Evolutionary conservation across 2,329 filamentous ascomycete genomes (phyloP).

Genomic region (Tricladium varicosporioides): DNA sequence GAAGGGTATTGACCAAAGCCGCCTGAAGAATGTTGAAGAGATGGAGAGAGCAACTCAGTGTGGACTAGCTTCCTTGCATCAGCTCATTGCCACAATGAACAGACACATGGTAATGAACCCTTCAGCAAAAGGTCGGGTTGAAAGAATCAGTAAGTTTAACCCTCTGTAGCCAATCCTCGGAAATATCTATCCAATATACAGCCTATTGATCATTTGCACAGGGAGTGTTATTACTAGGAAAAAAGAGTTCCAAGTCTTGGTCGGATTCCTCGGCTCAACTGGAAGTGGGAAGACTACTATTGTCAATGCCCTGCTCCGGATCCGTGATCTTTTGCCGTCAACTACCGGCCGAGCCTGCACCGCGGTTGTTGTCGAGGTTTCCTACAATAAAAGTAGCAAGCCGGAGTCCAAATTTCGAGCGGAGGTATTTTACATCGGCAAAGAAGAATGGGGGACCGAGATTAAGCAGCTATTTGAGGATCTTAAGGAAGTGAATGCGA

Average conservation of each 20-base stretch:
- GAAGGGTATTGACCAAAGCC: background rate
- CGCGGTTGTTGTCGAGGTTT: conserved; percentile 18
- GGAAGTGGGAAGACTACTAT: conserved; percentile 64
- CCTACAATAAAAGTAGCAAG: conserved; percentile 13
- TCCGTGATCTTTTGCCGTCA: conserved; percentile 13
- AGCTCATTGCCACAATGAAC: background rate
- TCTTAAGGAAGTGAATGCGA: background rate
- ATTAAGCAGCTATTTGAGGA: conserved; percentile 17
- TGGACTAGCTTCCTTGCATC: background rate
- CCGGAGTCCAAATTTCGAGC: conserved; percentile 4
- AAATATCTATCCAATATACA: background rate
- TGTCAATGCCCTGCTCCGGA: conserved; percentile 50
- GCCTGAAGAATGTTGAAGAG: background rate
- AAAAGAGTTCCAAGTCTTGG: conserved; percentile 8
- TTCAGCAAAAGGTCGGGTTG: background rate
- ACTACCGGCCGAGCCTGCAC: conserved; percentile 18
- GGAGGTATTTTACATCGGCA: conserved; percentile 9
- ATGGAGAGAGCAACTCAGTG: background rate
- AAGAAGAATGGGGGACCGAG: conserved; percentile 18
- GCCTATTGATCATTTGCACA: conserved; percentile 1
- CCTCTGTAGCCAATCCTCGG: background rate
- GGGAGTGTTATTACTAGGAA: conserved; percentile 9
- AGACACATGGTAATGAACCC: background rate
- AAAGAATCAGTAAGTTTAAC: background rate
- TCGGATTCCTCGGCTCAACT: conserved; percentile 52